Evolutionary conservation across 2,329 filamentous ascomycete species (phyloP), one percentile per base, ranked within the genome.

Genomic region (Lasiodiplodia citricola): DNA sequence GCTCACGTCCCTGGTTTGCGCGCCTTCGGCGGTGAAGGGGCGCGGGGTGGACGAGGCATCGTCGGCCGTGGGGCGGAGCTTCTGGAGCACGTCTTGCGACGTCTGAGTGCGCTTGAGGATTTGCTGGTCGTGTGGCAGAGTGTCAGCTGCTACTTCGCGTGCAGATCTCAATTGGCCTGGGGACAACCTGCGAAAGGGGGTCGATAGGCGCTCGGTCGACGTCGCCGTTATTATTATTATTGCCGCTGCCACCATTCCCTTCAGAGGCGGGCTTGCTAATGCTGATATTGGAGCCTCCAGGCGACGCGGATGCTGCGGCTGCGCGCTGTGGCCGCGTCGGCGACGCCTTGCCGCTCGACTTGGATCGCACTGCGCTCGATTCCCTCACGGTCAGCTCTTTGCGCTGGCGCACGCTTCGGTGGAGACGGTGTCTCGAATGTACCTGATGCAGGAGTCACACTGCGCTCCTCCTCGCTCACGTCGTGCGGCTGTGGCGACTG

Each of bases 91-190:
- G 10, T 87, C 85, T 66, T 83, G 84, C 67, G 88, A 85, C 52
- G 89, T 90, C 74, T 88, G 91, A 66, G 90, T 91, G 73, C 91
- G 87, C 75, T 89, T 85, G 66, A 92, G 80, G 70, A 87, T 86
- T 77, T 87, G 85, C 84, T 86, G 71, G 44, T 21, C 44, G 44
- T 47, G 14, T 38, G 38, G 28, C 14, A 23, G 23, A 37, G 47
- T 28, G 37, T 68, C 51, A 68, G 47, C 55, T 44, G n/a, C 25
- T 41, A 21, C 8, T 13, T 23, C n/a, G 41, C 23, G 10, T 64
- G 60, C 44, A 64, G 60, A 64, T 64, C 60, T 64, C 60, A 64
- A 64, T 64, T 38, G 60, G 31, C 44, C 18, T 6, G 18, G 55
- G 55, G 7, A 65, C 10, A n/a, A 91, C 89, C 80, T 91, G 88